phyloP scores from a whole-genome alignment of 352 stramenopile species.

The Lagenidium sp. region DNA sequence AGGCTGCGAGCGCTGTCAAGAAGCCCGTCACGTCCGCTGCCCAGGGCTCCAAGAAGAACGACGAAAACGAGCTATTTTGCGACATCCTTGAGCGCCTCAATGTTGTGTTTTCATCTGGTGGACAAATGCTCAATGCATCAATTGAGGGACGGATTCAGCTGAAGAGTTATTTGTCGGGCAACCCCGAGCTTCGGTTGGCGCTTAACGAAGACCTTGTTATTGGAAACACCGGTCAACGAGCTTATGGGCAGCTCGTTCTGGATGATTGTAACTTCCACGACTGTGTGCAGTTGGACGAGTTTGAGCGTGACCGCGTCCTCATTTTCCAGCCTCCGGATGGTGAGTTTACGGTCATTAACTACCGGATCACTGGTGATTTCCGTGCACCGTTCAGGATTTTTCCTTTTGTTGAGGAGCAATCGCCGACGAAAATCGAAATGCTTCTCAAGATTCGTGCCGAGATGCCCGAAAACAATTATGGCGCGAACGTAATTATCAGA shows the following conservation, averaged over 20 bases:
- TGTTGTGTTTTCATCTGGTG: constrained; percentile 94
- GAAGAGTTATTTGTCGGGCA: constrained; percentile 98
- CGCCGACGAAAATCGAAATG: constrained; percentile 92
- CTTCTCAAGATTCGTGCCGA: constrained; percentile 89
- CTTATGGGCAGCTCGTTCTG: constrained; percentile 91
- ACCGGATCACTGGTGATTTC: constrained; percentile 97
- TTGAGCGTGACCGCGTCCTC: constrained; percentile 84
- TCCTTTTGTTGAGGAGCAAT: constrained; percentile 94
- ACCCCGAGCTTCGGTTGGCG: constrained; percentile 93
- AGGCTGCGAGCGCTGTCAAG: constrained; percentile 79
- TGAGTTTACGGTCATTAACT: constrained; percentile 93
- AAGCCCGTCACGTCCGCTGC: constrained; percentile 73
- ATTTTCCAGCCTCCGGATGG: constrained; percentile 81
- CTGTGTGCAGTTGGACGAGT: constrained; percentile 96
- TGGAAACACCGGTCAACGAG: constrained; percentile 65
- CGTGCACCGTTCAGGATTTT: constrained; percentile 97
- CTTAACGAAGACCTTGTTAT: constrained; percentile 98
- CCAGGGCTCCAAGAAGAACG: constrained; percentile 71
- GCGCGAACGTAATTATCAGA: constrained; percentile 93
- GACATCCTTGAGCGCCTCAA: constrained; percentile 98
- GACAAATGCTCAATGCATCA: constrained; percentile 96
- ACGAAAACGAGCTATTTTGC: constrained; percentile 99
- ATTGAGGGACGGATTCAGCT: constrained; percentile 98
- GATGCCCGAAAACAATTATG: constrained; percentile 93
- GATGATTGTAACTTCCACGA: constrained; percentile 99